A percentile compares a stretch with the other conserved stretches of the same genome.
Conservation (phyloP, 495 filamentous ascomycete species). For the Immersiella caudata region DNA sequence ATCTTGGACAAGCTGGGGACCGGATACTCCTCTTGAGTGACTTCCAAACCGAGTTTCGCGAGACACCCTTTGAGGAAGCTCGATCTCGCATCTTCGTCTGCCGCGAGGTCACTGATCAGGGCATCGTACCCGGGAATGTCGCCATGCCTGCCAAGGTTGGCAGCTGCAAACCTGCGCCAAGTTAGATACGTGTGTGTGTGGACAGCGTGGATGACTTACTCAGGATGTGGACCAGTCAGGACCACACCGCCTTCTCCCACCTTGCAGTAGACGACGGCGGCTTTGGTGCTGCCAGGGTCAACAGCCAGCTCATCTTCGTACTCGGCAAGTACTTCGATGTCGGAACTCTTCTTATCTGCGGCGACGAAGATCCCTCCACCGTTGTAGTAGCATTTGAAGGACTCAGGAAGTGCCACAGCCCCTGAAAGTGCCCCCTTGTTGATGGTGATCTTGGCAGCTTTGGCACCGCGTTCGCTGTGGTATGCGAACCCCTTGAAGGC, state of each 20-base stretch:
- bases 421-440: conserved; percentile 60
- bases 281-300: conserved; percentile 67
- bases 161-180: conserved; percentile 71
- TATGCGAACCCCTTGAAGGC: conserved; percentile 93
- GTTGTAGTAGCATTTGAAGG: conserved; percentile 85
- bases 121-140: conserved; percentile 66
- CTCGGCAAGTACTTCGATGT: conserved; percentile 78
- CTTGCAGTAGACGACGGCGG: conserved; percentile 86
- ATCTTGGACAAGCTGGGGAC: conserved; percentile 83
- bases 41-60: conserved; percentile 76
- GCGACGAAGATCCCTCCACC: conserved; percentile 95
- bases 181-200: not conserved
- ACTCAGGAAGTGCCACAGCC: conserved; percentile 56
- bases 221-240: conserved; percentile 89
- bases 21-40: conserved; percentile 66
- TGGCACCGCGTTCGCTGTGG: conserved; percentile 82
- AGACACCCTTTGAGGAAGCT: conserved; percentile 83
- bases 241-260: conserved; percentile 81
- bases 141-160: conserved; percentile 68
- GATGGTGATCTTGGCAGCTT: conserved; percentile 69
- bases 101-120: conserved; percentile 67
- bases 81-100: conserved; percentile 69
- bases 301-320: conserved; percentile 79
- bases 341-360: conserved; percentile 60
- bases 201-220: conserved; percentile 59